Evolutionary conservation across 257 asterid genomes (phyloP).

Genomic region (Nicotiana tabacum): DNA sequence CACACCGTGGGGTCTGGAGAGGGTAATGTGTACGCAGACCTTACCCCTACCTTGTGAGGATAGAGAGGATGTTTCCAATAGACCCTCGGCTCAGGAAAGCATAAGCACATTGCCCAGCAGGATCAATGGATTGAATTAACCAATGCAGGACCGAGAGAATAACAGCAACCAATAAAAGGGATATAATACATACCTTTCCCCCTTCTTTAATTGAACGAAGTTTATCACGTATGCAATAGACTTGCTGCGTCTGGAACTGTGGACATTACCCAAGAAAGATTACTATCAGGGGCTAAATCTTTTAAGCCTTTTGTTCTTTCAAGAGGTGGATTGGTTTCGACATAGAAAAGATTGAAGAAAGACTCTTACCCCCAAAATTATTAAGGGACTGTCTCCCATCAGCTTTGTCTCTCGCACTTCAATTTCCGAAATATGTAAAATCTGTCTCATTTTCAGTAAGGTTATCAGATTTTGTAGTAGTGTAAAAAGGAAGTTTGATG

Average conservation of each 20-base stretch:
- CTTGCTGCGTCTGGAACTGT: constrained; percentile 94
- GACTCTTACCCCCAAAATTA: constrained; percentile 54
- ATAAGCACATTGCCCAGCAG: not conserved
- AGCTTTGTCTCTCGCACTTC: constrained; percentile 84
- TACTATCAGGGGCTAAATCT: constrained; percentile 12
- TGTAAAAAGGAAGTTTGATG: too few species aligned
- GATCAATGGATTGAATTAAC: not conserved
- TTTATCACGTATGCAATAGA: constrained; percentile 71
- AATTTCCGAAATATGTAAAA: constrained; percentile 76
- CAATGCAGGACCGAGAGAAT: not conserved
- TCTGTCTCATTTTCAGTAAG: constrained; percentile 34
- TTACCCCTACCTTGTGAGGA: too few species aligned
- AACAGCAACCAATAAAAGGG: not conserved
- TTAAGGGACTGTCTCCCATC: constrained; percentile 91
- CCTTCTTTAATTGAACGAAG: constrained; percentile 77
- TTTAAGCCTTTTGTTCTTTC: not conserved
- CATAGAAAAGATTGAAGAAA: not conserved
- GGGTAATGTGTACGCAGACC: too few species aligned
- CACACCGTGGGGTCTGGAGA: too few species aligned
- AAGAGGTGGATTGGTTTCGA: not conserved
- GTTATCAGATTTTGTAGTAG: too few species aligned
- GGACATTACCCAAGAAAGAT: constrained; percentile 10
- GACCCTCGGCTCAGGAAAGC: too few species aligned
- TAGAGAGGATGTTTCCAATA: too few species aligned
- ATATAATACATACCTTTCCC: constrained; percentile 53